A percentile compares a stretch with the other conserved stretches of the same genome.
Conservation (phyloP, 176 grass and related monocot genomes). For the Hordeum marinum region DNA sequence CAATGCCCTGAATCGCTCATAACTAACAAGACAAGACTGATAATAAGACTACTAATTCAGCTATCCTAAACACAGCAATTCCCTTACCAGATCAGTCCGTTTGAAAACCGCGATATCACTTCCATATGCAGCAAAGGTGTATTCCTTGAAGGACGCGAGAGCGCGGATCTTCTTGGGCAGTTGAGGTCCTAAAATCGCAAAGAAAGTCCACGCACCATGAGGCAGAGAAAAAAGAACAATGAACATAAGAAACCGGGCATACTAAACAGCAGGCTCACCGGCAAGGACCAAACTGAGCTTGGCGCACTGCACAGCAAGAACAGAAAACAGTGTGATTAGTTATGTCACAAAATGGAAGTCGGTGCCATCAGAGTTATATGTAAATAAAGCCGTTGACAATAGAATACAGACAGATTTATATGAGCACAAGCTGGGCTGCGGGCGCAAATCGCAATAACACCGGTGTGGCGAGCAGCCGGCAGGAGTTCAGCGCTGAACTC, state of each 20-base stretch:
- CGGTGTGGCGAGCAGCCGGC: neutral
- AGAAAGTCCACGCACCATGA: neutral
- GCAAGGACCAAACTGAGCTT: constrained; percentile 85
- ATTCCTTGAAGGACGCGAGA: constrained; percentile 83
- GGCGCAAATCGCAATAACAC: neutral
- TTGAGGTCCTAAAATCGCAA: constrained; percentile 66
- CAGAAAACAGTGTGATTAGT: neutral
- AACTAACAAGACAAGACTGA: neutral
- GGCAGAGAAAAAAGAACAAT: neutral
- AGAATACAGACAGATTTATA: neutral
- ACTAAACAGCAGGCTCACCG: constrained; percentile 42
- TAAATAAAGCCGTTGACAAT: neutral
- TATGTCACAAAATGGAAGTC: neutral
- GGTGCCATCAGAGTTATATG: neutral
- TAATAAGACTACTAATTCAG: neutral
- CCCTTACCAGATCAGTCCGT: constrained; percentile 65
- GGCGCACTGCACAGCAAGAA: constrained; percentile 70
- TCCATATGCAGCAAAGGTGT: constrained; percentile 86
- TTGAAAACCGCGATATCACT: constrained; percentile 79
- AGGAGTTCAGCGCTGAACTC: neutral
- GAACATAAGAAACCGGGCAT: neutral
- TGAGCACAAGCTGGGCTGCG: neutral
- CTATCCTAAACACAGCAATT: neutral
- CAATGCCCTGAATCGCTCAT: neutral
- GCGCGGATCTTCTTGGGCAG: constrained; percentile 91